A percentile compares a stretch with the other conserved stretches of the same genome.
These are phyloP conservation scores for Solanum rostratum DNA, from an alignment of 257 asterid species.

Conservation along the genomic window DNA sequence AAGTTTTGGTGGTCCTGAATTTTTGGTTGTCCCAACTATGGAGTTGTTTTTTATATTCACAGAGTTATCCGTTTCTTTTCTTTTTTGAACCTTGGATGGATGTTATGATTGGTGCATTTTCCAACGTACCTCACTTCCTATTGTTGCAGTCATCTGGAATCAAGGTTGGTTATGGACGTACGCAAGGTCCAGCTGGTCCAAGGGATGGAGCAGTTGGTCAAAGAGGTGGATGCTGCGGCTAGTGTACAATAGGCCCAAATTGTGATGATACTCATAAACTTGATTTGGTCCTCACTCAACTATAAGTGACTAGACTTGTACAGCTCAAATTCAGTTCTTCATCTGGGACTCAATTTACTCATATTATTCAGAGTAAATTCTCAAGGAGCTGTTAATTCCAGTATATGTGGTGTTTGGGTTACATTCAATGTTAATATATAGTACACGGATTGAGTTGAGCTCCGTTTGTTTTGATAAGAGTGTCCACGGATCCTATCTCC, in stretches of 20 bases:
- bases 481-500: background rate
- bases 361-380: background rate
- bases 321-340: constrained; percentile 7
- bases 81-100: background rate
- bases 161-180: constrained; percentile 59
- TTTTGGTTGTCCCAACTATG: background rate
- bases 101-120: background rate
- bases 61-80: background rate
- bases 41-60: background rate
- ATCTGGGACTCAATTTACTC: background rate
- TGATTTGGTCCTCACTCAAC: background rate
- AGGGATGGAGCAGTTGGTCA: constrained; percentile 58
- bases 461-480: background rate
- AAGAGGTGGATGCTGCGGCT: constrained; percentile 61
- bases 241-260: background rate
- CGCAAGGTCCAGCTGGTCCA: constrained; percentile 45
- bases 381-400: background rate
- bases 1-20: background rate
- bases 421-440: background rate
- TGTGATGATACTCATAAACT: background rate
- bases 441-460: background rate
- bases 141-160: constrained; percentile 62
- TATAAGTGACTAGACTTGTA: constrained; percentile 6
- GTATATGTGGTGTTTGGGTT: background rate
- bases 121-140: background rate